These are phyloP conservation scores for Volvariella volvacea DNA, from an alignment of 1,284 basidiomycete genomes.

Conservation along the genomic window DNA sequence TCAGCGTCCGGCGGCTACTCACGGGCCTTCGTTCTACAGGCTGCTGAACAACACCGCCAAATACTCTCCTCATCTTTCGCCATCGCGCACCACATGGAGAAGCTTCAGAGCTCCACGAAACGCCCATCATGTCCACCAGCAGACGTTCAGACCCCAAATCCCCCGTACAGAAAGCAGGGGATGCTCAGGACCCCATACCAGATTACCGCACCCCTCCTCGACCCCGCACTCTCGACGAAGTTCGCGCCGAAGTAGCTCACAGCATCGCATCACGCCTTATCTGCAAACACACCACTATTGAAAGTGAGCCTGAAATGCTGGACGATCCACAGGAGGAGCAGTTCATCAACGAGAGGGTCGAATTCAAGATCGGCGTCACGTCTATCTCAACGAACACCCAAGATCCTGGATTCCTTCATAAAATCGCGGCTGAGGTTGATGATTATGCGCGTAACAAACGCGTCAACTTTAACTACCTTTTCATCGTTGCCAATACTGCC, in stretches of 20 bases:
- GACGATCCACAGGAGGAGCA: background rate
- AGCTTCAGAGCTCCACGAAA: too few relatives aligned
- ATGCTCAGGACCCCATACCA: too few relatives aligned
- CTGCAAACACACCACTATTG: constrained; percentile 38
- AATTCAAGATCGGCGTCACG: background rate
- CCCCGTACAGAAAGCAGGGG: too few relatives aligned
- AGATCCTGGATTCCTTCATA: constrained; percentile 1
- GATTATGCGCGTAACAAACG: too few relatives aligned
- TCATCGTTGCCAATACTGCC: constrained; percentile 45
- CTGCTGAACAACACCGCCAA: too few relatives aligned
- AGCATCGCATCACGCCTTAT: constrained; percentile 52
- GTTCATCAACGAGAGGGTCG: too few relatives aligned
- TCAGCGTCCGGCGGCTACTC: constrained; percentile 1
- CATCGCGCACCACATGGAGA: too few relatives aligned
- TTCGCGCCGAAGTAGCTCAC: constrained; percentile 55
- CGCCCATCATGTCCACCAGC: too few relatives aligned
- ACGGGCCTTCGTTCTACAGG: constrained; percentile 21
- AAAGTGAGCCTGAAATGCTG: constrained; percentile 22
- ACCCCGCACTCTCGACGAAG: constrained; percentile 47
- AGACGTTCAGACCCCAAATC: too few relatives aligned
- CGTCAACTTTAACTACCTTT: constrained; percentile 29
- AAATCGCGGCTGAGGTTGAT: background rate
- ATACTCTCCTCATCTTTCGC: too few relatives aligned
- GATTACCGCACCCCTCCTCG: constrained; percentile 7
- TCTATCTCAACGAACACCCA: background rate